These are phyloP conservation scores for Rhizopogon vinicolor DNA, from an alignment of 768 basidiomycete species.

Conservation along the genomic window DNA sequence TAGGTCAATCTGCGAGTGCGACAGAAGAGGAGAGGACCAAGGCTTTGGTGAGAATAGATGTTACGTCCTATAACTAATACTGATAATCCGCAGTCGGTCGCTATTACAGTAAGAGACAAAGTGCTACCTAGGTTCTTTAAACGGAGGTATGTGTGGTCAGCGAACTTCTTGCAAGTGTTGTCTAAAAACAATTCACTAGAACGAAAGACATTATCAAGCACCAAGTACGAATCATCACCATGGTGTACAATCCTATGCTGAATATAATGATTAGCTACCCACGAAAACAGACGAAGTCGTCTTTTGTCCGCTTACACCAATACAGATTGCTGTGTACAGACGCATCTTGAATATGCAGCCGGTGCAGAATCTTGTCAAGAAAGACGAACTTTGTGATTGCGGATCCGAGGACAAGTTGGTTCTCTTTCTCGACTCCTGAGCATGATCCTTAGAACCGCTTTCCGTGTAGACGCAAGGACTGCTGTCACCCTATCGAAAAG, in stretches of 20 bases:
- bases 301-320: constrained; percentile 80
- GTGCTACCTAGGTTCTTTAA: constrained; percentile 82
- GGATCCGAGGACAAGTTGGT: constrained; percentile 54
- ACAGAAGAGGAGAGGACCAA: constrained; percentile 56
- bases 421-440: neutral
- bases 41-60: constrained; percentile 37
- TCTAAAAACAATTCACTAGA: constrained; percentile 24
- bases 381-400: constrained; percentile 74
- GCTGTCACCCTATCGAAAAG: constrained; percentile 42
- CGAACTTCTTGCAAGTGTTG: neutral
- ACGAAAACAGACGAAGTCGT: constrained; percentile 88
- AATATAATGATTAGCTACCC: constrained; percentile 54
- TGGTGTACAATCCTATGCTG: neutral
- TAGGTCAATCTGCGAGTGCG: constrained; percentile 64
- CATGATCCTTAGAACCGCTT: constrained; percentile 1
- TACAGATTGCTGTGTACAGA: constrained; percentile 72
- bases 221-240: constrained; percentile 38
- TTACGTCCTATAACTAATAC: neutral
- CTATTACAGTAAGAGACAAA: constrained; percentile 55
- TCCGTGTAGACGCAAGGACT: constrained; percentile 52
- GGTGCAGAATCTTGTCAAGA: constrained; percentile 67
- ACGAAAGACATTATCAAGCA: constrained; percentile 75
- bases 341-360: constrained; percentile 57
- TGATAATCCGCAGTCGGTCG: constrained; percentile 41
- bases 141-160: constrained; percentile 47